phyloP scores from a whole-genome alignment of 306 rosid genomes.

The Cucumis melo region DNA sequence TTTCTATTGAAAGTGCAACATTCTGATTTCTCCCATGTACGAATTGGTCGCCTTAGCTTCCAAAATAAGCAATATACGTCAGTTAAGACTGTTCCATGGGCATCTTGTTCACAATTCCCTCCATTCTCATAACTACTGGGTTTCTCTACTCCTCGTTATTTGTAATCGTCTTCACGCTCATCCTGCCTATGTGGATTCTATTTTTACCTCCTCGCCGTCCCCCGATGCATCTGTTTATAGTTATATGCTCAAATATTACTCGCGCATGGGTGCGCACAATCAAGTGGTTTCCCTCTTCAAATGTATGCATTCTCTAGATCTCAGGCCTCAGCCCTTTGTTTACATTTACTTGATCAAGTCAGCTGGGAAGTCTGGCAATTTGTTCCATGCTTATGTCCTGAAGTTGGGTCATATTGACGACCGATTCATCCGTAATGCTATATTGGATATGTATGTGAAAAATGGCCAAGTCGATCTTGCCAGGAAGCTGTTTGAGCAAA shows the following conservation, averaged over 20 bases:
- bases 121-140: constrained; percentile 36
- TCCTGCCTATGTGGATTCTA: constrained; percentile 21
- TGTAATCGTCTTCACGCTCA: constrained; percentile 51
- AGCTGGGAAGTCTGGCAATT: constrained; percentile 21
- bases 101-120: constrained; percentile 28
- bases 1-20: neutral
- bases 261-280: constrained; percentile 14
- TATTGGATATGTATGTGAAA: constrained; percentile 26
- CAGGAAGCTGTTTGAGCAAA: constrained; percentile 39
- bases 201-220: constrained; percentile 23
- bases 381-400: constrained; percentile 34
- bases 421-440: constrained; percentile 34
- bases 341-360: constrained; percentile 35
- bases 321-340: constrained; percentile 21
- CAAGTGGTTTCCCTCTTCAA: constrained; percentile 26
- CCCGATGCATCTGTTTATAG: constrained; percentile 28
- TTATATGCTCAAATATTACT: constrained; percentile 43
- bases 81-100: constrained; percentile 40
- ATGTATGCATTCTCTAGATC: constrained; percentile 15
- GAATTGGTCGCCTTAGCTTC: neutral
- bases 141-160: constrained; percentile 30
- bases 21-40: neutral
- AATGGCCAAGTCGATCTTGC: constrained; percentile 30
- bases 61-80: constrained; percentile 15
- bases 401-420: constrained; percentile 32